Evolutionary conservation across 345 rosid genomes (phyloP), one percentile per base, ranked within the genome.

Genomic region (Hibiscus mutabilis): DNA sequence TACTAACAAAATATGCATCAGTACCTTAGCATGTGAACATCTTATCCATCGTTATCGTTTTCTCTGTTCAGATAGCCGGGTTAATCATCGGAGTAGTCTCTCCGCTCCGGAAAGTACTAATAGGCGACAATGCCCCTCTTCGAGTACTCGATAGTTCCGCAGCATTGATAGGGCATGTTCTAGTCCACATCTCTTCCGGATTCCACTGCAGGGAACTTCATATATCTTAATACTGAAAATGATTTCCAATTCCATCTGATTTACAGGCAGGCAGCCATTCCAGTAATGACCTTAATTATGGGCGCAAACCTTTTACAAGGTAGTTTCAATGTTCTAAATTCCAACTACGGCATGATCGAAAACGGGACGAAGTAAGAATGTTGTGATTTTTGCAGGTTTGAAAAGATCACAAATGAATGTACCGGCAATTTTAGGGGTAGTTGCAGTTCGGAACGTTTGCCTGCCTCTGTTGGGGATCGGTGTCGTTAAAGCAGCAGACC

Each of bases 291-390:
- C 18, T 71, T 83, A 53, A 71, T 83, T 35, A 53, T 85, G 15
- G 89, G 89, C 21, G 80, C 82, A 60, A 85, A 85, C 76, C 89
- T 86, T 74, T 76, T 76, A 2, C 49, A 67, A 68, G 89, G 85
- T 77, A 57, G 18, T 24, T 37, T 31, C 35, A 15, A 55, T 67
- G 37, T 18, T 13, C 46, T 21, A 1, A 2, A 24, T 52, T 22
- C 31, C 12, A 8, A 18, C 29, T 11, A 42, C 46, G 14, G 13
- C 46, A 42, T 11, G 46, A 10, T 11, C 46, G 13, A 18, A 37
- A 37, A 37, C 1, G 42, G 0, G 42, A n/a, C n/a, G 22, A 10
- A 5, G 19, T 55, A 21, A 37, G 2, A 37, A 37, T 37, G 42
- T 37, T 37, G 10, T 37, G 59, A 3, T 44, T 42, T 8, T 5